phyloP scores from a whole-genome alignment of 208 protist species.

The Trypanosoma scelopori region DNA sequence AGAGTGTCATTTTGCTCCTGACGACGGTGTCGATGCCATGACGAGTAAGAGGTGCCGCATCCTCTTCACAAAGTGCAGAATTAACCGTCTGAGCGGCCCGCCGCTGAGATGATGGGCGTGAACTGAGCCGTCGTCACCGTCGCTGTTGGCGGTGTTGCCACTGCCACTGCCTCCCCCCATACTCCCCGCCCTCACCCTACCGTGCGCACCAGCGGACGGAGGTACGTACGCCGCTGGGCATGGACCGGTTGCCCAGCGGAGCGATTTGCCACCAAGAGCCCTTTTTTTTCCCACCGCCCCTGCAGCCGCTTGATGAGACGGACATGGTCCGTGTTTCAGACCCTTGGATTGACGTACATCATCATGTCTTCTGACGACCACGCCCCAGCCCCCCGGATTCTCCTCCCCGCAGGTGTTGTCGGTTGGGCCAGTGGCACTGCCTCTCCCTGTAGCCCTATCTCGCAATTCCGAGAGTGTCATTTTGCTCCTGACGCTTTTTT shows the following conservation, averaged over 20 bases:
- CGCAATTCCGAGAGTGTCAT: conserved; percentile 33
- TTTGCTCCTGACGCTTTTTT: no score
- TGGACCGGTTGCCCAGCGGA: conserved; percentile 10
- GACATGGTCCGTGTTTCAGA: conserved; percentile 87
- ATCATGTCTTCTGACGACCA: conserved; percentile 63
- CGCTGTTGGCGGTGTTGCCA: neutral
- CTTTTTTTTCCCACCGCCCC: neutral
- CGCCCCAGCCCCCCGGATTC: neutral
- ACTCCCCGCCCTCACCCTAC: no score
- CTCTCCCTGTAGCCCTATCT: conserved; percentile 24
- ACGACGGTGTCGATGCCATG: conserved; percentile 21
- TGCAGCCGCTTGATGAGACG: conserved; percentile 51
- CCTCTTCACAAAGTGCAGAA: conserved; percentile 34
- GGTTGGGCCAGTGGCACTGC: conserved; percentile 22
- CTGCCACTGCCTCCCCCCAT: neutral
- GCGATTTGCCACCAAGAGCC: conserved; percentile 23
- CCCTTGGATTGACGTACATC: conserved; percentile 53
- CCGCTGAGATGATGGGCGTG: conserved; percentile 7
- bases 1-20: conserved; percentile 4
- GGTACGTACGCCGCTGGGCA: conserved; percentile 18
- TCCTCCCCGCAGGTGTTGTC: conserved; percentile 24
- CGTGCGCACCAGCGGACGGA: conserved; percentile 3
- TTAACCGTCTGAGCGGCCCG: conserved; percentile 28
- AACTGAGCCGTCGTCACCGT: conserved; percentile 4
- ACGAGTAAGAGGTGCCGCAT: conserved; percentile 48